Percentiles rank a stretch among this genome's conserved stretches.
Conservation (phyloP, 2,329 filamentous ascomycete species). For the Pseudogymnoascus sp. region DNA sequence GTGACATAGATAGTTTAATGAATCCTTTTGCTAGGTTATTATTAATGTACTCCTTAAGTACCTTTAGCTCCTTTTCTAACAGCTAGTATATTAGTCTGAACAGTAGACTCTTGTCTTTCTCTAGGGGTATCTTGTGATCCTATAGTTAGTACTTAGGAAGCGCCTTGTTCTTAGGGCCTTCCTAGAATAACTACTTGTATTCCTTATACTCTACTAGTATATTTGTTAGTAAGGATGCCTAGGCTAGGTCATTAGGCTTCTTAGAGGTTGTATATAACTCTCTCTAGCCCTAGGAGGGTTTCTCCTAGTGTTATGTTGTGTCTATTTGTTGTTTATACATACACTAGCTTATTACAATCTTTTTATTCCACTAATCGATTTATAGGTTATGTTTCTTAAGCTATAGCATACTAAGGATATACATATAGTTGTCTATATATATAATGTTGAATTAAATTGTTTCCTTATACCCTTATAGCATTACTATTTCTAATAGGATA, state of each 20-base stretch:
- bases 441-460: too few relatives aligned
- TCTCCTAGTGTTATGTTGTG: too few relatives aligned
- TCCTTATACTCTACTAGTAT: too few relatives aligned
- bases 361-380: too few relatives aligned
- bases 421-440: too few relatives aligned
- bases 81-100: slow-evolving; percentile 16
- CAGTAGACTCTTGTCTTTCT: background rate
- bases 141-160: background rate
- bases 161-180: background rate
- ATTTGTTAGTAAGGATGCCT: background rate
- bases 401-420: too few relatives aligned
- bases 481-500: too few relatives aligned
- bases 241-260: background rate
- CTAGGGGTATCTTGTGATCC: too few relatives aligned
- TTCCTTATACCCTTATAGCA: too few relatives aligned
- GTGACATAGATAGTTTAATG: slow-evolving; percentile 18
- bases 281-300: background rate
- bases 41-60: slow-evolving; percentile 18
- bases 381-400: too few relatives aligned
- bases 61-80: slow-evolving; percentile 12
- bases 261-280: background rate
- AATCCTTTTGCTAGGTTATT: slow-evolving; percentile 17
- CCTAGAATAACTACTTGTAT: background rate
- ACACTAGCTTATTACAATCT: too few relatives aligned
- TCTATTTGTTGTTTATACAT: too few relatives aligned